Conservation (phyloP, 2,329 filamentous ascomycete genomes). For the Metarhizium humberi region DNA sequence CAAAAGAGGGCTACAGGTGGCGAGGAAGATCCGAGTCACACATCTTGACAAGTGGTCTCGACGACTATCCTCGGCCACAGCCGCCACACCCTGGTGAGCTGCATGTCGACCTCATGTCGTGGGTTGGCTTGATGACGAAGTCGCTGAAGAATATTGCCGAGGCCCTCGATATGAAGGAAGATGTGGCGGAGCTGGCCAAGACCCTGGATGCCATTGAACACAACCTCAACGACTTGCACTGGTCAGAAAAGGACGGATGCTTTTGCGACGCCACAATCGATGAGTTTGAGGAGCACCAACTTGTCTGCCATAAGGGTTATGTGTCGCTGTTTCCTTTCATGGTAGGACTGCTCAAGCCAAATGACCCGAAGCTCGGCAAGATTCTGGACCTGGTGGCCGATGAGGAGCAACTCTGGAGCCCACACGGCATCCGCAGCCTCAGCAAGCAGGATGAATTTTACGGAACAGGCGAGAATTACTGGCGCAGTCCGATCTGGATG, state of each 20-base stretch:
- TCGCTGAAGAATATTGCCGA: slow-evolving; percentile 74
- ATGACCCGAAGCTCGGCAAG: slow-evolving; percentile 65
- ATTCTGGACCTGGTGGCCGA: slow-evolving; percentile 71
- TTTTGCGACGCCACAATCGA: slow-evolving; percentile 96
- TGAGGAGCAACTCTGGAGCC: slow-evolving; percentile 81
- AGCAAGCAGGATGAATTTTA: slow-evolving; percentile 78
- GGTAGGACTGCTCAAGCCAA: slow-evolving; percentile 64
- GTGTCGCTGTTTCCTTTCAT: slow-evolving; percentile 90
- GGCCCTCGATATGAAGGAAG: slow-evolving; percentile 66
- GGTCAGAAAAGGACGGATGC: slow-evolving; percentile 69
- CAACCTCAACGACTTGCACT: slow-evolving; percentile 91
- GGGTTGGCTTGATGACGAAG: slow-evolving; percentile 94
- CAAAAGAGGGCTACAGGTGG: slow-evolving; percentile 93
- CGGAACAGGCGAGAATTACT: slow-evolving; percentile 92
- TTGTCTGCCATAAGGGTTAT: slow-evolving; percentile 96
- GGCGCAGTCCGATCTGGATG: slow-evolving; percentile 90
- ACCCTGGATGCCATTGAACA: slow-evolving; percentile 68
- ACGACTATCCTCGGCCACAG: slow-evolving; percentile 91
- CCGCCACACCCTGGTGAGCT: slow-evolving; percentile 93
- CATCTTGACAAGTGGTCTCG: slow-evolving; percentile 84
- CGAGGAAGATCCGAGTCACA: slow-evolving; percentile 79
- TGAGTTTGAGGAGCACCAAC: slow-evolving; percentile 80
- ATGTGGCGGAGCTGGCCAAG: slow-evolving; percentile 61
- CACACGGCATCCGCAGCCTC: slow-evolving; percentile 79
- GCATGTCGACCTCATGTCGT: slow-evolving; percentile 87